A percentile compares a stretch with the other conserved stretches of the same genome.
Evolutionary conservation across 139 green algal genomes (phyloP).

Genomic region (Deuterostichococcus epilithicus): DNA sequence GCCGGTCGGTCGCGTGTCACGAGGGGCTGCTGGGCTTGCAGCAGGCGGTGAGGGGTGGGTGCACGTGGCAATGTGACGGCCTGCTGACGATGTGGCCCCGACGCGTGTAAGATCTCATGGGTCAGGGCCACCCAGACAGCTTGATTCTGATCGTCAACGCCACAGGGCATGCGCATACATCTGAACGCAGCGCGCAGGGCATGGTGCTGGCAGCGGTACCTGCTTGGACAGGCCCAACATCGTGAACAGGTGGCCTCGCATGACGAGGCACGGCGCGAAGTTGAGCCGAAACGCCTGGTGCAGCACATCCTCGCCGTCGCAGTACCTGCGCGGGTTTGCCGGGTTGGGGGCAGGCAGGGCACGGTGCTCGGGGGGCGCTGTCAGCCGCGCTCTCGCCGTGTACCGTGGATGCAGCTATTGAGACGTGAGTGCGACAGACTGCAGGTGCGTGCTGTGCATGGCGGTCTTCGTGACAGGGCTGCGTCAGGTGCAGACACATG

Average conservation of each 20-base stretch:
- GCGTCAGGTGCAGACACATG: no score
- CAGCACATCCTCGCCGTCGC: constrained; percentile 58
- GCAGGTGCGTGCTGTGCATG: no score
- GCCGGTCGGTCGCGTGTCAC: neutral
- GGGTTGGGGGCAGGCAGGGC: no score
- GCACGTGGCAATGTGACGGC: neutral
- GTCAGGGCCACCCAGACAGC: neutral
- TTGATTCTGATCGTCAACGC: neutral
- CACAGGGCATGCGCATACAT: neutral
- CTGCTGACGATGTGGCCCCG: neutral
- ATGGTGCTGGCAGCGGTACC: neutral
- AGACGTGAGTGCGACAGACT: no score
- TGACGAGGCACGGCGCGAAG: constrained; percentile 70
- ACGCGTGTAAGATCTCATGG: neutral
- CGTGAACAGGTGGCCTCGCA: constrained; percentile 52
- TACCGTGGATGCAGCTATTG: no score
- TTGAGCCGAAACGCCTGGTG: constrained; percentile 49
- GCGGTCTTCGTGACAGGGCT: no score
- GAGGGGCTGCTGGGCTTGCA: neutral
- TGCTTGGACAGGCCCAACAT: constrained; percentile 21
- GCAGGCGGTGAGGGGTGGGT: neutral
- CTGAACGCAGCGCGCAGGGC: neutral
- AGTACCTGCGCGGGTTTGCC: constrained; percentile 17
- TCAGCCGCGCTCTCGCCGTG: no score
- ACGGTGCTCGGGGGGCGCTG: no score